Conservation (phyloP, 1,284 basidiomycete species). For the Limonomyces culmigenus region DNA sequence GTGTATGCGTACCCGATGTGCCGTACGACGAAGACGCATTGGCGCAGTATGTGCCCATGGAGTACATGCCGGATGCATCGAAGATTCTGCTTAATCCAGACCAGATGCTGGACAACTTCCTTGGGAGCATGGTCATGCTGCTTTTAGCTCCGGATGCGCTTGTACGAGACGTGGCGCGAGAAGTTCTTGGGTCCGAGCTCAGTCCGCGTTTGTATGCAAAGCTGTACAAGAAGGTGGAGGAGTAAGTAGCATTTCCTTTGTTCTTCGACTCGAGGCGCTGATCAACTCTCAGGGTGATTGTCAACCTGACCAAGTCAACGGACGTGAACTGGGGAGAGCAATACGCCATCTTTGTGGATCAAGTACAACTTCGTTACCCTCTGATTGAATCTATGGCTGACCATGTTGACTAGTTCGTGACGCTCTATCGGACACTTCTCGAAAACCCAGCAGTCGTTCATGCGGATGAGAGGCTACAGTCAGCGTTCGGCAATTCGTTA, state of each 20-base stretch:
- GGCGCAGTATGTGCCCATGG: constrained; percentile 35
- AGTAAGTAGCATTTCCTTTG: constrained; percentile 30
- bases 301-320: constrained; percentile 24
- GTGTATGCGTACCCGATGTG: constrained; percentile 38
- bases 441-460: constrained; percentile 49
- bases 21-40: constrained; percentile 30
- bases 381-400: constrained; percentile 3
- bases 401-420: constrained; percentile 35
- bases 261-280: neutral
- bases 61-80: constrained; percentile 55
- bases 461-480: constrained; percentile 40
- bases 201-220: constrained; percentile 50
- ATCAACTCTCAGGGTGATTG: constrained; percentile 22
- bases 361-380: constrained; percentile 5
- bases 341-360: constrained; percentile 57
- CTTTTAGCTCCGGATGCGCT: constrained; percentile 45
- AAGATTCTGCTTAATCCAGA: constrained; percentile 41
- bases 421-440: constrained; percentile 58
- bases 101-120: constrained; percentile 42
- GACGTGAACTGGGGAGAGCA: constrained; percentile 31
- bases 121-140: constrained; percentile 54
- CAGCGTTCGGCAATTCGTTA: constrained; percentile 58
- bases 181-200: constrained; percentile 67
- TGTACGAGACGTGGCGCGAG: constrained; percentile 60
- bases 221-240: constrained; percentile 56